Percentiles rank a stretch among this genome's conserved stretches.
Conservation (phyloP, 2,329 filamentous ascomycete genomes). For the Penicillium fuscoglaucum region DNA sequence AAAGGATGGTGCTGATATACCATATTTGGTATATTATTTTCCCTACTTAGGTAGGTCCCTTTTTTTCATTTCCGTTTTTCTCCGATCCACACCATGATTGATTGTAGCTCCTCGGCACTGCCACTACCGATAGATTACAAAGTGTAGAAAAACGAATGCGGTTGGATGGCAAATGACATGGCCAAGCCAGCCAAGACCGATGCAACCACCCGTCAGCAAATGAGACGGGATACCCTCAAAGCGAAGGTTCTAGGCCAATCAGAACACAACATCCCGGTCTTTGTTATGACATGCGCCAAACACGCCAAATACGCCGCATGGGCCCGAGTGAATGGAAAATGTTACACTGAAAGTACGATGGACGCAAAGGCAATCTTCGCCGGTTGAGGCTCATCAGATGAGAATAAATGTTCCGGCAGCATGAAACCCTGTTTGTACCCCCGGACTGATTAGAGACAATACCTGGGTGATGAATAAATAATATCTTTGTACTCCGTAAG, state of each 20-base stretch:
- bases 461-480: not conserved
- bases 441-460: not conserved
- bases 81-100: not conserved
- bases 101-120: not conserved
- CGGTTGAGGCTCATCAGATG: not conserved
- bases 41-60: not conserved
- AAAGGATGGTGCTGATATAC: not conserved
- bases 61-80: not conserved
- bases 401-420: not conserved
- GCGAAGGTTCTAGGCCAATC: not conserved
- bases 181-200: slow-evolving; percentile 5
- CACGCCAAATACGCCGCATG: not conserved
- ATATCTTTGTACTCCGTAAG: not conserved
- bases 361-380: not conserved
- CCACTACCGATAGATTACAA: not conserved
- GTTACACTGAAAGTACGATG: not conserved
- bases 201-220: not conserved
- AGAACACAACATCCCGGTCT: not conserved
- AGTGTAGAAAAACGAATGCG: not conserved
- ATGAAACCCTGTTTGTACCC: not conserved
- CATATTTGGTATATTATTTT: not conserved
- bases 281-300: slow-evolving; percentile 10
- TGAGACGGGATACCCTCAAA: not conserved
- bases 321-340: not conserved
- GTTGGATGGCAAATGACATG: not conserved